These are phyloP conservation scores for Daldinia eschscholtzii DNA, from an alignment of 2,329 filamentous ascomycete species.

Conservation along the genomic window DNA sequence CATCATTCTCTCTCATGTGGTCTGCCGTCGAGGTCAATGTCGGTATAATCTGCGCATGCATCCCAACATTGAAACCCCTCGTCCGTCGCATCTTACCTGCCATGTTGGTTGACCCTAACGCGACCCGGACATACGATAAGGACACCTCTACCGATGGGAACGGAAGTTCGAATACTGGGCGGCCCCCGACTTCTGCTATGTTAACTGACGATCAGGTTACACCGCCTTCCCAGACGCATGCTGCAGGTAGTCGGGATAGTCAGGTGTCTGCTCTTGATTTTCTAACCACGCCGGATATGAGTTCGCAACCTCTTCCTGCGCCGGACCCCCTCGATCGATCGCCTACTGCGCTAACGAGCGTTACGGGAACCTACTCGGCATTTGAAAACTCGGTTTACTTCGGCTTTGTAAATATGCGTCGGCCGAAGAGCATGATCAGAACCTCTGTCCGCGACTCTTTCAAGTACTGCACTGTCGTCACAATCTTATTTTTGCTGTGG, in stretches of 20 bases:
- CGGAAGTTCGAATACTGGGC: slow-evolving; percentile 44
- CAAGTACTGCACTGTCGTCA: slow-evolving; percentile 80
- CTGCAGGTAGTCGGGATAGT: slow-evolving; percentile 44
- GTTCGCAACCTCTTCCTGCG: slow-evolving; percentile 16
- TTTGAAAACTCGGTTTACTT: slow-evolving; percentile 71
- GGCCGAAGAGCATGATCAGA: slow-evolving; percentile 77
- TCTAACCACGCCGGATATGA: slow-evolving; percentile 59
- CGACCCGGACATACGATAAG: slow-evolving; percentile 51
- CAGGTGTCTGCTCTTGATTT: slow-evolving; percentile 60
- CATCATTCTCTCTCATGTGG: slow-evolving; percentile 91
- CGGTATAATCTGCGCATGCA: slow-evolving; percentile 89
- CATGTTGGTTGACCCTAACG: slow-evolving; percentile 67
- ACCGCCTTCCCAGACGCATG: slow-evolving; percentile 33
- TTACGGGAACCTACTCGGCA: slow-evolving; percentile 52
- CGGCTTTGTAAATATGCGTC: slow-evolving; percentile 79
- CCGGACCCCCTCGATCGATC: slow-evolving; percentile 42
- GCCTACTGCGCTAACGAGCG: slow-evolving; percentile 52
- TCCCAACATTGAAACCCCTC: slow-evolving; percentile 91
- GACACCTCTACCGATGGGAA: slow-evolving; percentile 44
- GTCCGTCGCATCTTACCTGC: slow-evolving; percentile 73
- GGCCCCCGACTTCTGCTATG: slow-evolving; percentile 20
- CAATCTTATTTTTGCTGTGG: slow-evolving; percentile 88
- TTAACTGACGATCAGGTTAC: slow-evolving; percentile 27
- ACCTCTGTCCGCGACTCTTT: slow-evolving; percentile 73
- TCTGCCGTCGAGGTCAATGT: slow-evolving; percentile 91